Base-by-base conservation (phyloP, 305 asterid genomes). In the Fraxinus latifolia region DNA sequence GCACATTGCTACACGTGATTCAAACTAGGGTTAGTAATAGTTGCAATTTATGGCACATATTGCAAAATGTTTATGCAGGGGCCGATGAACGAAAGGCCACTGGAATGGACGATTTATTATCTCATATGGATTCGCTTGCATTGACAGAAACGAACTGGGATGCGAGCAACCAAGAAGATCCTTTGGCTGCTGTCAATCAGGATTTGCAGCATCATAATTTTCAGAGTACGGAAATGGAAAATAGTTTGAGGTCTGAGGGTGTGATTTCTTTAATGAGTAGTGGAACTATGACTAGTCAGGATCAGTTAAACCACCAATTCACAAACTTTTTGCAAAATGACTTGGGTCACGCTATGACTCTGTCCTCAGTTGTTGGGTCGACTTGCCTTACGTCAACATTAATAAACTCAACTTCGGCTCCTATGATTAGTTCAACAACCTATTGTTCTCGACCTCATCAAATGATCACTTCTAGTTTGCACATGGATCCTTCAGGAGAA, bases 81-180 rank as follows among this genome's bases (percentile, higher is more conserved):
- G 91, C 89, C 77, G 81, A 86, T 86, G 87, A 85, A 58, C 86
- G 11, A 86, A 85, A 83, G 90, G 89, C 89, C 88, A 84, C 91
- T 77, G 83, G 83, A 86, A 88, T 77, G 79, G 89, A 83, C 86
- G 86, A 89, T 89, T 84, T 94, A 78, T 85, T 90, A 89, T 90
- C 96, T 91, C 92, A 94, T 79, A 81, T 90, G 92, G 89, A 79
- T 93, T 93, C 91, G 84, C 93, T 94, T 93, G 88, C 95, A 89
- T 91, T 90, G 86, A 86, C 98, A 94, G 99, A 93, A 86, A 93
- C 81, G 77, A 95, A 90, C 84, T 83, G 93, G 86, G 93, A 88
- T 81, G 87, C 50, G 71, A 89, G 90, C 84, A 90, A 91, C 87
- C 91, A 83, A 74, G 89, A 77, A 47, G 94, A 91, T 79, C 85